phyloP scores from a whole-genome alignment of 805 yeast genomes.

The Priceomyces fermenticarens region DNA sequence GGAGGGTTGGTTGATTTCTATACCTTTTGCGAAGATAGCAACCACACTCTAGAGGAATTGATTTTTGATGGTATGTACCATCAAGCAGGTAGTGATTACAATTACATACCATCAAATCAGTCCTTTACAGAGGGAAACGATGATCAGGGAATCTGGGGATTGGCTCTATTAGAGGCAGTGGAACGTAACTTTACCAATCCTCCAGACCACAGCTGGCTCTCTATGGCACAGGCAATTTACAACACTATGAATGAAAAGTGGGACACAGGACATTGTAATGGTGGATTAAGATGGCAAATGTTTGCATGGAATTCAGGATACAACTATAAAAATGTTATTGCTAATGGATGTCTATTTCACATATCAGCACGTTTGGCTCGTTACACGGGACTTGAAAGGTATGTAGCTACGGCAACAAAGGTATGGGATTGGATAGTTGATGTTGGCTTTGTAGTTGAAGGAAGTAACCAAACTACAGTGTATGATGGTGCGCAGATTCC shows the following conservation, averaged over 20 bases:
- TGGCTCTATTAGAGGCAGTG: constrained; percentile 45
- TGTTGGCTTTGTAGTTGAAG: constrained; percentile 22
- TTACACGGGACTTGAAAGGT: constrained; percentile 71
- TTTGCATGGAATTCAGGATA: constrained; percentile 93
- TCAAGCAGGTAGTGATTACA: constrained; percentile 39
- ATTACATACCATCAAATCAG: constrained; percentile 45
- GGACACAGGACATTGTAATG: constrained; percentile 72
- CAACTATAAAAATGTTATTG: constrained; percentile 84
- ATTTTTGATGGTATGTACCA: constrained; percentile 40
- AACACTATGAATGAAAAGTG: constrained; percentile 89
- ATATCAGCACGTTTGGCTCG: constrained; percentile 84
- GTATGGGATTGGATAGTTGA: constrained; percentile 79
- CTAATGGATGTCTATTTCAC: constrained; percentile 87
- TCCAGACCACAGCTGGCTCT: constrained; percentile 70
- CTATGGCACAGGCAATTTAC: constrained; percentile 83
- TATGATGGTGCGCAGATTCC: constrained; percentile 59
- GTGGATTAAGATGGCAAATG: constrained; percentile 97
- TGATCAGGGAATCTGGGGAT: constrained; percentile 52
- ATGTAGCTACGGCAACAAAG: constrained; percentile 68
- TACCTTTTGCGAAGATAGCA: constrained; percentile 35
- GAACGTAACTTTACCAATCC: constrained; percentile 43
- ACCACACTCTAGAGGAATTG: constrained; percentile 24
- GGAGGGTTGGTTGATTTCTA: constrained; percentile 45
- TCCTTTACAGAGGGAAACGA: constrained; percentile 48
- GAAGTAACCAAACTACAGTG: constrained; percentile 29